Conservation (phyloP, 306 rosid species). For the Cicer bijugum region DNA sequence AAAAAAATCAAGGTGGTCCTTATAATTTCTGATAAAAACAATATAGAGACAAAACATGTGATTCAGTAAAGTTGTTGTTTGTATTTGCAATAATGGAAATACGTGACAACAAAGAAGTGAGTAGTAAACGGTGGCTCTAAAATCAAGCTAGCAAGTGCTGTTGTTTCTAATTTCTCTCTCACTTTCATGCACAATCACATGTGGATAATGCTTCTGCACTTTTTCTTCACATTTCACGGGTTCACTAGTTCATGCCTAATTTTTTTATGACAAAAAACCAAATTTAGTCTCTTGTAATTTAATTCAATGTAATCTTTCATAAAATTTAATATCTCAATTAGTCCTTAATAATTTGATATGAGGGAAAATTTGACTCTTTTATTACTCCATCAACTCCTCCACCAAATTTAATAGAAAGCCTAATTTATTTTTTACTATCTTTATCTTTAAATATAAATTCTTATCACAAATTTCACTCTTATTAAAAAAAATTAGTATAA, state of each 20-base stretch:
- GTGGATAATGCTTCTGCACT: constrained; percentile 20
- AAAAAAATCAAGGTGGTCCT: constrained; percentile 34
- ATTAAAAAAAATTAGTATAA: too few species aligned
- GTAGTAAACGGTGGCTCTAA: constrained; percentile 46
- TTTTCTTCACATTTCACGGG: constrained; percentile 52
- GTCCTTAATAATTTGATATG: too few species aligned
- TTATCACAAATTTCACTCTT: too few species aligned
- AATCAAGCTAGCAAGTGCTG: not conserved
- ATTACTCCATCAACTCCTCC: too few species aligned
- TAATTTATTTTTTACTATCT: too few species aligned
- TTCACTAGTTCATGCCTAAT: not conserved
- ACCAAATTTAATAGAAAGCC: too few species aligned
- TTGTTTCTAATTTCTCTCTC: not conserved
- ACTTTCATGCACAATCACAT: constrained; percentile 48
- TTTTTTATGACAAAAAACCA: not conserved
- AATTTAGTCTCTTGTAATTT: too few species aligned
- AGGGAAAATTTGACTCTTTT: too few species aligned
- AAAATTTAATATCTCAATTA: too few species aligned
- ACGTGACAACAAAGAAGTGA: constrained; percentile 43
- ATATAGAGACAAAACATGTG: constrained; percentile 47
- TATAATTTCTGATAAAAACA: not conserved
- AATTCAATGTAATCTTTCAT: too few species aligned
- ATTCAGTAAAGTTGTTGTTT: constrained; percentile 38
- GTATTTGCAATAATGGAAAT: constrained; percentile 27
- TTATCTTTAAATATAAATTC: too few species aligned